Evolutionary conservation across 192 early-diverging fungal species (phyloP).

Genomic region (Piromyces finnis): DNA sequence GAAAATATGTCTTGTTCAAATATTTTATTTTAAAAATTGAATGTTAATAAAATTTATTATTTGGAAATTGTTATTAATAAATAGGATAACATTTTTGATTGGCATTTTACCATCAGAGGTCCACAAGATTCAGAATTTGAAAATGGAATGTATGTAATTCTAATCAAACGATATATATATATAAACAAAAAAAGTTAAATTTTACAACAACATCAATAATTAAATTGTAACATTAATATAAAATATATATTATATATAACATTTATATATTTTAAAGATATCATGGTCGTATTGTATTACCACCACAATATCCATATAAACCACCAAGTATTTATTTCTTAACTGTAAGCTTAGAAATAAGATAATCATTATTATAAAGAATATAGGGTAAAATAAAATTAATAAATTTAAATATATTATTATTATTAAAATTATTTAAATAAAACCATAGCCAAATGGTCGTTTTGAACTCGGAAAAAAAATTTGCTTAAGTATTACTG

Average conservation of each 20-base stretch:
- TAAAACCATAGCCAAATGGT: slow-evolving; percentile 10
- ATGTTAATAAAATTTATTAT: too few species aligned
- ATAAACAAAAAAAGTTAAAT: too few species aligned
- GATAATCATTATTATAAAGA: too few species aligned
- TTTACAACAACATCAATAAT: neutral
- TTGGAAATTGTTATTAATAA: neutral
- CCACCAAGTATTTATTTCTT: slow-evolving; percentile 59
- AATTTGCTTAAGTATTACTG: slow-evolving; percentile 86
- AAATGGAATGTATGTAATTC: slow-evolving; percentile 41
- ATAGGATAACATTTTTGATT: slow-evolving; percentile 85
- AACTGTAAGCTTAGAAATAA: slow-evolving; percentile 36
- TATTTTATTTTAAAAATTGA: too few species aligned
- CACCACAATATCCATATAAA: slow-evolving; percentile 91
- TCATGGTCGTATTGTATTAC: slow-evolving; percentile 82
- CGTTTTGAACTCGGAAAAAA: slow-evolving; percentile 86
- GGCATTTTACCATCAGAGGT: slow-evolving; percentile 90
- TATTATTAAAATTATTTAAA: neutral
- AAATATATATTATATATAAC: too few species aligned
- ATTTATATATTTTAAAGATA: slow-evolving; percentile 21
- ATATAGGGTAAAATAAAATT: neutral
- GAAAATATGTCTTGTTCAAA: too few species aligned
- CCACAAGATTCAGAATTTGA: slow-evolving; percentile 71
- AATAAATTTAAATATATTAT: slow-evolving; percentile 27
- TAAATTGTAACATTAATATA: too few species aligned
- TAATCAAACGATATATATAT: too few species aligned